phyloP scores from a whole-genome alignment of 345 rosid species.

The Cochlearia excelsa region DNA sequence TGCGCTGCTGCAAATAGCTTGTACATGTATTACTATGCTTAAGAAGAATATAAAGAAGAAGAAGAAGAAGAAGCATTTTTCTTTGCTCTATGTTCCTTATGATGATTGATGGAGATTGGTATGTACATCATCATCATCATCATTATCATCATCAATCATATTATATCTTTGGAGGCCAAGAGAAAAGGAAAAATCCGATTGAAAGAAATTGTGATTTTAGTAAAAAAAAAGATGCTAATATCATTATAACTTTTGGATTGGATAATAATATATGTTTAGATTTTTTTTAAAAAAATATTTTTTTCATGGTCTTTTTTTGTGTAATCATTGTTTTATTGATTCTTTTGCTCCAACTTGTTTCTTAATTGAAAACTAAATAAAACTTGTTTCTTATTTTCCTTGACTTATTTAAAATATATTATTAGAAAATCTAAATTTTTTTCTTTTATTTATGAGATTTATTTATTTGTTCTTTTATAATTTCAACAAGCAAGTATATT shows the following conservation, averaged over 20 bases:
- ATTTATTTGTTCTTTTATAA: no score
- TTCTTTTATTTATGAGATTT: no score
- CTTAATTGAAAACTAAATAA: no score
- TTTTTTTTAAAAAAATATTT: constrained; percentile 17
- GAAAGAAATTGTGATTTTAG: constrained; percentile 37
- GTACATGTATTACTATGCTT: constrained; percentile 92
- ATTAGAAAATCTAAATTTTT: no score
- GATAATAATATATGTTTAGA: constrained; percentile 23
- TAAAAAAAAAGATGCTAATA: constrained; percentile 18
- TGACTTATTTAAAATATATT: background rate
- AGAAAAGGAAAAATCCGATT: constrained; percentile 32
- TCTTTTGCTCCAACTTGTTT: constrained; percentile 11
- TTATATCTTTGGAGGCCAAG: constrained; percentile 24
- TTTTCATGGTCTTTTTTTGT: constrained; percentile 23
- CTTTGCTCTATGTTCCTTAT: constrained; percentile 22
- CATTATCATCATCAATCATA: background rate
- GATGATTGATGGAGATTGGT: constrained; percentile 1
- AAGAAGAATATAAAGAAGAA: constrained; percentile 16
- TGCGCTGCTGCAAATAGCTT: constrained; percentile 99
- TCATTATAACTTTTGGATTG: constrained; percentile 26
- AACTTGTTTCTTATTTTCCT: background rate
- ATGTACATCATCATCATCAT: constrained; percentile 9
- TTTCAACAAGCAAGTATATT: no score
- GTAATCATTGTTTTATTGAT: constrained; percentile 38
- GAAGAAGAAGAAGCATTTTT: constrained; percentile 6